Base-by-base conservation (phyloP, 2,329 filamentous ascomycete genomes). In the Blumeria graminis region DNA sequence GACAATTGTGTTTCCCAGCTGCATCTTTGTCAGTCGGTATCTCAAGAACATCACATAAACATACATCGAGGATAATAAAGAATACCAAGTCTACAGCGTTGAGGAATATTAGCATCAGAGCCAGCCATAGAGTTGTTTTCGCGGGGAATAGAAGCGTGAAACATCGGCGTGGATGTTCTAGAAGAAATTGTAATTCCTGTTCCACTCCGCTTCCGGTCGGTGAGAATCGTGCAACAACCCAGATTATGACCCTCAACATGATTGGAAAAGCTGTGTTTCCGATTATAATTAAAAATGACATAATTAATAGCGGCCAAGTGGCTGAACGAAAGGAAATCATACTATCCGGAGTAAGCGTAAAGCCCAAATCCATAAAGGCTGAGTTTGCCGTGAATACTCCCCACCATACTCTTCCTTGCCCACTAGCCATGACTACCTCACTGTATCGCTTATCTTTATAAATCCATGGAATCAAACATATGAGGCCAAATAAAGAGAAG, bases 201-300 rank as follows among this genome's bases (percentile, higher is more conserved):
- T 86, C 94, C 0, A 93, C 67, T 1, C 82, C 81, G 32, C 80
- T 85, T 6, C 73, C 76, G 32, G 69, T 70, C 3, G 84, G 81
- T 0, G 81, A 76, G 52, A 84, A 61, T 56, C 82, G 78, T 11
- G 86, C 86, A 36, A 77, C 65, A 0, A 82, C 63, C 90, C 92
- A 98, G 59, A 98, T 96, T 60, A 92, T 78, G 64, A 95, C 85
- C 7, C 92, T 84, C 28, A 96, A 76, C 83, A 95, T 89, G 64
- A 92, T 86, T 0, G 90, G 92, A 63, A 96, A 96, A 0, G 84
- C 92, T 0, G 90, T 96, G 65, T 96, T 96, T 57, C 90, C 90
- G 59, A 94, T 87, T 59, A 96, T 80, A 65, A 96, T 92, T 45
- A 96, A 76, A 62, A 94, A 94, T 6, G 80, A 80, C 69, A 88